A percentile compares a stretch with the other conserved stretches of the same genome.
These are phyloP conservation scores for Diaporthe longicolla DNA, from an alignment of 2,329 filamentous ascomycete genomes.

Conservation along the genomic window DNA sequence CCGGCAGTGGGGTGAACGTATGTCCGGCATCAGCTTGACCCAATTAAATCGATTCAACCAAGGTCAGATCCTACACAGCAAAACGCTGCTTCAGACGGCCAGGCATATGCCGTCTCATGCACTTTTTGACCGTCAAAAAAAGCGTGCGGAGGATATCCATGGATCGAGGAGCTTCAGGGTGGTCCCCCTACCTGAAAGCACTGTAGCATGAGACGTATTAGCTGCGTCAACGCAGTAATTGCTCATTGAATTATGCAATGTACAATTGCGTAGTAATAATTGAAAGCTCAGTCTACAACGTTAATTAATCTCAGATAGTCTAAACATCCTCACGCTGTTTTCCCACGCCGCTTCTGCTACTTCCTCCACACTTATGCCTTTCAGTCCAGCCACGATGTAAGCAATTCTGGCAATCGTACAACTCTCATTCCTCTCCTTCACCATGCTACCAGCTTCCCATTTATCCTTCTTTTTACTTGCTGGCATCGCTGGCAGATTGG, in stretches of 20 bases:
- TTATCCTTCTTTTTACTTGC: not conserved
- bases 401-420: not conserved
- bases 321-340: not conserved
- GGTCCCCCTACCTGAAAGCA: too few relatives aligned
- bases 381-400: conserved; percentile 2
- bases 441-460: not conserved
- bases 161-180: too few relatives aligned
- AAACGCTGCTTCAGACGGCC: too few relatives aligned
- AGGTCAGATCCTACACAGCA: too few relatives aligned
- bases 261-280: not conserved
- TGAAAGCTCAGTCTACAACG: not conserved
- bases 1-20: not conserved
- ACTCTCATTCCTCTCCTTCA: not conserved
- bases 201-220: not conserved
- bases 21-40: not conserved
- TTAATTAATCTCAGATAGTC: not conserved
- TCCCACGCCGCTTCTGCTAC: not conserved
- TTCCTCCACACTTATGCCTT: not conserved
- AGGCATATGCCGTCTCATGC: too few relatives aligned
- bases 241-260: not conserved
- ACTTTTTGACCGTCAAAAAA: too few relatives aligned
- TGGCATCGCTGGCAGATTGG: not conserved
- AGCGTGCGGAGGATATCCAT: too few relatives aligned
- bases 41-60: too few relatives aligned
- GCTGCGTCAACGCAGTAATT: not conserved